Conservation (phyloP, 1,284 basidiomycete genomes). For the Rhizoctonia solani region DNA sequence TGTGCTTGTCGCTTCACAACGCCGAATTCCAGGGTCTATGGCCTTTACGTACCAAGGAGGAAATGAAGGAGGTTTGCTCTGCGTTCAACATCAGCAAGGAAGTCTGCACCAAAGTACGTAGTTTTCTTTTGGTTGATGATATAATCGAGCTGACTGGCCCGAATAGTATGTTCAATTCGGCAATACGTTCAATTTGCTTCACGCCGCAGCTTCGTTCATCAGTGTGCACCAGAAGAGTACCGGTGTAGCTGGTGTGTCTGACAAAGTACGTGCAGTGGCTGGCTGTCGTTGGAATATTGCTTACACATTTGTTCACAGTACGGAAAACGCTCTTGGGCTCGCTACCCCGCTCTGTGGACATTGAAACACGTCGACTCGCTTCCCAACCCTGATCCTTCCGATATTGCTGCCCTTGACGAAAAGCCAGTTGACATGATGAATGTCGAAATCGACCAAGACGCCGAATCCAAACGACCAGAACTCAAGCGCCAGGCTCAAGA, state of each 20-base stretch:
- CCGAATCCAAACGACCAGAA: constrained; percentile 86
- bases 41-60: constrained; percentile 92
- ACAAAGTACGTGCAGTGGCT: constrained; percentile 56
- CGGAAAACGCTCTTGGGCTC: constrained; percentile 92
- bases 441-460: constrained; percentile 76
- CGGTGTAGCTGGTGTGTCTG: constrained; percentile 92
- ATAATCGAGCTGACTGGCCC: background rate
- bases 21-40: constrained; percentile 95
- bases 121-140: background rate
- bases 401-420: constrained; percentile 89
- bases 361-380: constrained; percentile 92
- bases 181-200: constrained; percentile 92
- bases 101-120: constrained; percentile 73
- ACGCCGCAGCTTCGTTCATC: constrained; percentile 89
- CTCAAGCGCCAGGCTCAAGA: constrained; percentile 89
- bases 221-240: constrained; percentile 88
- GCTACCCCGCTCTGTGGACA: constrained; percentile 93
- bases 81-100: constrained; percentile 96
- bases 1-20: constrained; percentile 92
- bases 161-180: constrained; percentile 93
- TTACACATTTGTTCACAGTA: constrained; percentile 50
- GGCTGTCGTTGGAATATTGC: background rate
- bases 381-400: constrained; percentile 90
- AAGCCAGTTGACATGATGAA: constrained; percentile 70
- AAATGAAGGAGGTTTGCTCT: constrained; percentile 96